Evolutionary conservation across 139 green algal species (phyloP), one percentile per base, ranked within the genome.

Genomic region (Pleodorina starrii): DNA sequence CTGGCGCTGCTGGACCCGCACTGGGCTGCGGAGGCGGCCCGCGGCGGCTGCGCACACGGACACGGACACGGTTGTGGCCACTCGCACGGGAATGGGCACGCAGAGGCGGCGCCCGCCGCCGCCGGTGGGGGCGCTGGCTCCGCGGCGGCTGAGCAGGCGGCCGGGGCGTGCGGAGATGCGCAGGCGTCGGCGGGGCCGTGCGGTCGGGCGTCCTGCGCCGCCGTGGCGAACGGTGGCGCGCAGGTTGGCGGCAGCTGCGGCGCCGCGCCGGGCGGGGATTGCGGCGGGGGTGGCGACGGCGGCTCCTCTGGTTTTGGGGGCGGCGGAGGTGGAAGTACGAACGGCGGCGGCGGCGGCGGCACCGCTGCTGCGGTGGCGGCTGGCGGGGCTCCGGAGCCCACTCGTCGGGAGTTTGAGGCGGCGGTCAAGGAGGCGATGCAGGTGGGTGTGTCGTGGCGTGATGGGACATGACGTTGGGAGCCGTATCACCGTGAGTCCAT

Each of bases 1-100:
- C 84, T 89, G 36, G 84, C 84, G 7, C 82, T 88, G 66, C 82
- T 88, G n/a, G 82, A 88, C 43, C 82, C 69, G 5, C 48, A 73
- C 2, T 23, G 32, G 2, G 46, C 66, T 9, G 32, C 42, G 1
- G 80, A n/a, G 1, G 5, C 4, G n/a, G 11, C 5, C n/a, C 44
- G 27, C 14, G 36, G 25, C 10, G 40, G 72, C 9, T 38, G 72
- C 44, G 25, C 21, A 1, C 81, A 87, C 44, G 60, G 0, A 2
- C 81, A 87, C 44, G 43, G 21, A 12, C 54, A 66, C 29, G 54
- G 21, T 21, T 66, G 54, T 25, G 29, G 63, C 10, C 81, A 46
- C 63, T n/a, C 40, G 0, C 66, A 78, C 32, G 40, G 9, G 17
- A 27, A 87, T 27, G 32, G 14, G 23, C 27, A 43, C 21, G 27